These are phyloP conservation scores for Camellia lanceoleosa DNA, from an alignment of 148 eudicot species.

Conservation along the genomic window DNA sequence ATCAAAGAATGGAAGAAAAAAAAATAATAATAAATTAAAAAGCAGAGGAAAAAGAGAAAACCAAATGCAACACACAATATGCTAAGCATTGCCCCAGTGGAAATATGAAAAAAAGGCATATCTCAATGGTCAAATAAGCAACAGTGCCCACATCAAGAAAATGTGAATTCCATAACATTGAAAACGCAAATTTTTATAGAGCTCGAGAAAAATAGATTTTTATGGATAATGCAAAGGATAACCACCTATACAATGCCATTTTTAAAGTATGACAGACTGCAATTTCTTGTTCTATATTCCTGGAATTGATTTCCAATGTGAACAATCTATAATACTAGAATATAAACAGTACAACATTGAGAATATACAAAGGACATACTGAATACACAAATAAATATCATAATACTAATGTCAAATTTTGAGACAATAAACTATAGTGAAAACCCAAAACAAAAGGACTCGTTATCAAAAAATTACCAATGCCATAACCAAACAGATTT, in stretches of 20 bases:
- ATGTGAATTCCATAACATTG: too few species aligned
- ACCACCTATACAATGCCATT: neutral
- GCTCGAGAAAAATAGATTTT: neutral
- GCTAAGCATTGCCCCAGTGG: too few species aligned
- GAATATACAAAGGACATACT: neutral
- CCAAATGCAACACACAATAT: too few species aligned
- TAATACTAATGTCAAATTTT: neutral
- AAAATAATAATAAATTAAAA: too few species aligned
- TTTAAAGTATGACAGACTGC: neutral
- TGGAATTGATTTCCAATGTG: neutral
- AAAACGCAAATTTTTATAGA: too few species aligned
- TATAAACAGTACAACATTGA: neutral
- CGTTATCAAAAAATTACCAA: constrained; percentile 50
- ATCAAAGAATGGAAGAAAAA: too few species aligned
- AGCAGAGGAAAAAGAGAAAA: too few species aligned
- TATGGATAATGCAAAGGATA: neutral
- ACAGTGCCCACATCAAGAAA: too few species aligned
- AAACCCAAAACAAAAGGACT: neutral
- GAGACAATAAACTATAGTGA: neutral
- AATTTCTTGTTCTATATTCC: neutral
- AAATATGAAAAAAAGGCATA: too few species aligned
- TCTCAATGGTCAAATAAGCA: too few species aligned
- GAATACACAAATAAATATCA: neutral
- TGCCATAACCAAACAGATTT: constrained; percentile 89
- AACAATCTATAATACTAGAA: neutral